Percentiles rank a stretch among this genome's conserved stretches.
Evolutionary conservation across 1,139 yeast species (phyloP).

Genomic region (Nakaseomyces uthaithaninus): DNA sequence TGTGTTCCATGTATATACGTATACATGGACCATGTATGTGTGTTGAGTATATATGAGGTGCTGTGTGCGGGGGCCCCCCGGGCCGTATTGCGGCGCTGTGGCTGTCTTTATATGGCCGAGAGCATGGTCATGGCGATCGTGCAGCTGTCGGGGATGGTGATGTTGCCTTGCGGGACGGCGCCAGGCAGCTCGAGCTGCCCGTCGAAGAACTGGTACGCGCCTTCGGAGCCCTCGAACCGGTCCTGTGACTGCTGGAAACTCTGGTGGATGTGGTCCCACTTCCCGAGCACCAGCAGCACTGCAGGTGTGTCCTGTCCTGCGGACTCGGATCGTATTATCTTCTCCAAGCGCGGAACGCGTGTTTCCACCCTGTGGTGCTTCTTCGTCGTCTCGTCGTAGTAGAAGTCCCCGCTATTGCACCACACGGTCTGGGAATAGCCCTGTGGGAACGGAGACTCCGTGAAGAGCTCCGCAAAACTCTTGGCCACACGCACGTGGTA

Average conservation of each 20-base stretch:
- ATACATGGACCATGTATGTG: too few species aligned
- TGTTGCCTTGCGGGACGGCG: slow-evolving; percentile 40
- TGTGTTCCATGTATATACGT: too few species aligned
- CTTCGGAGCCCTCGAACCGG: slow-evolving; percentile 45
- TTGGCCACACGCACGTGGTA: slow-evolving; percentile 65
- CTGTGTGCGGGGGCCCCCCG: neutral
- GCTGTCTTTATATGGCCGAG: neutral
- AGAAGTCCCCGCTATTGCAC: slow-evolving; percentile 58
- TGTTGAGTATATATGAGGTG: neutral
- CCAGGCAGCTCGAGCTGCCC: slow-evolving; percentile 47
- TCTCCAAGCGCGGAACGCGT: slow-evolving; percentile 20
- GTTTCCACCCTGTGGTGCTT: slow-evolving; percentile 21
- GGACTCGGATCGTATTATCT: slow-evolving; percentile 16
- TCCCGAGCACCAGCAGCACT: slow-evolving; percentile 53
- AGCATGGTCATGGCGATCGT: slow-evolving; percentile 45
- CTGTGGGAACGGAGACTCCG: slow-evolving; percentile 55
- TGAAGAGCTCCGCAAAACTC: slow-evolving; percentile 56
- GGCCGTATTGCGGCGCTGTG: neutral
- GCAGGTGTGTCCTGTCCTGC: slow-evolving; percentile 19
- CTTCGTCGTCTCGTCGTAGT: slow-evolving; percentile 30
- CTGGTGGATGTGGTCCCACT: slow-evolving; percentile 47
- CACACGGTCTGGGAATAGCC: slow-evolving; percentile 50
- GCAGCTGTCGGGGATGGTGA: slow-evolving; percentile 34
- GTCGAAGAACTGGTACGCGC: slow-evolving; percentile 60
- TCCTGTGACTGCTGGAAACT: slow-evolving; percentile 44